Evolutionary conservation across 495 filamentous ascomycete species (phyloP), one percentile per base, ranked within the genome.

Genomic region (Penicillium maclennaniae): DNA sequence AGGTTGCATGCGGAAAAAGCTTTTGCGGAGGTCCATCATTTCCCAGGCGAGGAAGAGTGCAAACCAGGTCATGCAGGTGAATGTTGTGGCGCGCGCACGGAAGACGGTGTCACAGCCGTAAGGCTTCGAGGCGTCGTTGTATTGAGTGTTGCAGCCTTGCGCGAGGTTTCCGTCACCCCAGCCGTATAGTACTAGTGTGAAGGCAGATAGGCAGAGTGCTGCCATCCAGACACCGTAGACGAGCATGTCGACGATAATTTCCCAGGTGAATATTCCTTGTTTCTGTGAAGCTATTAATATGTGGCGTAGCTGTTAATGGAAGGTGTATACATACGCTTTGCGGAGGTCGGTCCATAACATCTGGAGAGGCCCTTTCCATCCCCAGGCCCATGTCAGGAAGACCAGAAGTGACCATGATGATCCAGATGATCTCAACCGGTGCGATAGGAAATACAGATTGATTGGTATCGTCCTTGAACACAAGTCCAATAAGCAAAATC

Each of bases 321-420:
- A 31, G 10, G 8, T 9, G n/a, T 16, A 16, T 43, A 62, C 73
- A 47, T 66, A 79, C 76, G 53, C 77, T 73, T 56, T 85, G 84
- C 3, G 87, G 87, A 7, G 83, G 83, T 1, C 86, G 79, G 28
- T 67, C 59, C 81, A 89, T 82, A 53, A 89, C 81, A 65, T 87
- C 84, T 3, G 84, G 73, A 1, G 81, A 79, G 1, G 85, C 84
- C 19, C 73, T 65, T 66, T 89, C 87, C 72, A 88, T 83, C 25
- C 87, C 87, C 14, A 90, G 71, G 20, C 87, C 87, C 80, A 89
- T 87, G 55, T 87, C 87, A 14, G 86, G 87, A 36, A 88, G 73
- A 45, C 82, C 82, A 25, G 84, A 87, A 1, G 86, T 89, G 43
- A 87, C 76, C 83, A 89, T 88, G 67, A 88, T 88, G 49, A 89